Evolutionary conservation across 495 filamentous ascomycete species (phyloP).

Genomic region (Podospora conica): DNA sequence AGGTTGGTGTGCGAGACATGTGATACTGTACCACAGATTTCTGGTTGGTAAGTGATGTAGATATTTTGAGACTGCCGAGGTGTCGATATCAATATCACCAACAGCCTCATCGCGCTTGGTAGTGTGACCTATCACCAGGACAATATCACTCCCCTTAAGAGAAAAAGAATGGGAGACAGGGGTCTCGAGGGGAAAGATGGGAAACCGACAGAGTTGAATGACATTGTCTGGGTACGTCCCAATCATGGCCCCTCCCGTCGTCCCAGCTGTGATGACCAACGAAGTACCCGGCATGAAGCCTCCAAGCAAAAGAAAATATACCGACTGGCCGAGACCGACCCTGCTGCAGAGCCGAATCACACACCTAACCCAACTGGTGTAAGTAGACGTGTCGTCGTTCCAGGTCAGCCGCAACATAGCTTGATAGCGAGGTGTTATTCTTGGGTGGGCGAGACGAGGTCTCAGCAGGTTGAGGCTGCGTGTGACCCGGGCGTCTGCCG

Average conservation of each 20-base stretch:
- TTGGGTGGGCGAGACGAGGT: not conserved
- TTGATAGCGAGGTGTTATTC: not conserved
- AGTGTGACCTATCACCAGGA: not conserved
- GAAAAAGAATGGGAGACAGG: not conserved
- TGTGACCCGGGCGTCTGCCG: not conserved
- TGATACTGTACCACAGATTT: too few relatives aligned
- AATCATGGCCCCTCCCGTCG: not conserved
- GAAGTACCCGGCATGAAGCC: not conserved
- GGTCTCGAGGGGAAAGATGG: not conserved
- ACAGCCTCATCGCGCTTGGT: not conserved
- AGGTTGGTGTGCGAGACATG: not conserved
- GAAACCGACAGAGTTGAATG: not conserved
- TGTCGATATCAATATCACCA: not conserved
- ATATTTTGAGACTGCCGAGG: not conserved
- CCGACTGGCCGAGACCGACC: not conserved
- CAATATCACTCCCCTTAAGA: not conserved
- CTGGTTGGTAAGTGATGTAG: too few relatives aligned
- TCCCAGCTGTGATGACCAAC: not conserved
- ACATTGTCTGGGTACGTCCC: not conserved
- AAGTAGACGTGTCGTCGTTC: too few relatives aligned
- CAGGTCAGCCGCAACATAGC: not conserved
- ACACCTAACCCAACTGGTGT: too few relatives aligned
- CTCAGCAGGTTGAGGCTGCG: not conserved
- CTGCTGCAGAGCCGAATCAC: not conserved
- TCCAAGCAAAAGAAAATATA: not conserved